A percentile compares a stretch with the other conserved stretches of the same genome.
Evolutionary conservation across 805 yeast species (phyloP).

Genomic region (Lachancea sp.): DNA sequence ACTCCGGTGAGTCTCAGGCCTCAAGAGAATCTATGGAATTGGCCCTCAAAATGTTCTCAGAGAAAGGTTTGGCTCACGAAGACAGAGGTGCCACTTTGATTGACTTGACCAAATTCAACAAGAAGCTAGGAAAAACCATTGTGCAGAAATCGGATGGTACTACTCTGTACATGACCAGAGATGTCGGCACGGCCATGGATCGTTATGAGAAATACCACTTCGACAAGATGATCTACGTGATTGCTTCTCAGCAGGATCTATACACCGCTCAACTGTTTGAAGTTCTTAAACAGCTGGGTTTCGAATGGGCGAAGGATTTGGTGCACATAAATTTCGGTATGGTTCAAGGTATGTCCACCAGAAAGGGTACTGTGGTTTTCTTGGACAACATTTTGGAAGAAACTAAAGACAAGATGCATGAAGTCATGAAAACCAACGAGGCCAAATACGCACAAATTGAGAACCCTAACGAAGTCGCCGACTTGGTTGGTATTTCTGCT

Average conservation of each 20-base stretch:
- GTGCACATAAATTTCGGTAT: constrained; percentile 91
- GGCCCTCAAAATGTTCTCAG: constrained; percentile 56
- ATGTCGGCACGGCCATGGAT: constrained; percentile 91
- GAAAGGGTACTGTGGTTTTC: constrained; percentile 98
- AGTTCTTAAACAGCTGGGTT: constrained; percentile 84
- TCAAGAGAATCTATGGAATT: constrained; percentile 61
- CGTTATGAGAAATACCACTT: constrained; percentile 79
- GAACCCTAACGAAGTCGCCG: constrained; percentile 92
- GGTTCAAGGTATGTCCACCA: constrained; percentile 98
- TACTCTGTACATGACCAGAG: constrained; percentile 88
- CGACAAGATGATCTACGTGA: constrained; percentile 93
- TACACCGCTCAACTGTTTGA: constrained; percentile 92
- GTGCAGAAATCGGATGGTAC: constrained; percentile 96
- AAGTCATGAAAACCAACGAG: constrained; percentile 89
- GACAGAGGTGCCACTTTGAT: constrained; percentile 89
- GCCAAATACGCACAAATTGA: constrained; percentile 87
- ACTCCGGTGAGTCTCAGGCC: constrained; percentile 96
- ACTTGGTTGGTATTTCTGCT: constrained; percentile 91
- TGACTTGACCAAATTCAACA: constrained; percentile 77
- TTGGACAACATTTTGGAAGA: constrained; percentile 89
- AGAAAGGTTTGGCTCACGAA: constrained; percentile 66
- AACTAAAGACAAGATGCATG: constrained; percentile 90
- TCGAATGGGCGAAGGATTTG: constrained; percentile 75
- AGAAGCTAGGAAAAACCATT: constrained; percentile 87
- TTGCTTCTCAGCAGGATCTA: constrained; percentile 94